phyloP scores from a whole-genome alignment of 345 rosid genomes.

The Citrus glauca region DNA sequence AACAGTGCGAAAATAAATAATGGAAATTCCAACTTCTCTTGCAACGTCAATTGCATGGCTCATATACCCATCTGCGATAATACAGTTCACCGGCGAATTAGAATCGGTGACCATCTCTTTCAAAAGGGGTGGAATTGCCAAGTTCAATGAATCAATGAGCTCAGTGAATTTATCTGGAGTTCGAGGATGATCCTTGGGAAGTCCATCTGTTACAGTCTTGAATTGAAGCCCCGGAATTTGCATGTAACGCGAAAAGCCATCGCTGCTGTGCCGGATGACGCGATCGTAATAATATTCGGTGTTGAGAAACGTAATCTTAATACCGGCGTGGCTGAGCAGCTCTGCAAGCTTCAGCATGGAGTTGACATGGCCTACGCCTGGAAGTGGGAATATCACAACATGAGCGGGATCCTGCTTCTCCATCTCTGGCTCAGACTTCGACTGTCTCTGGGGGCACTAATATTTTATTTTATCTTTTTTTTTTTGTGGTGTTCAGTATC shows the following conservation, averaged over 20 bases:
- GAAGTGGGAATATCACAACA: conserved; percentile 55
- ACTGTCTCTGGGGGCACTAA: too few relatives aligned
- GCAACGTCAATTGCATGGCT: conserved; percentile 30
- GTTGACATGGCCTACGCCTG: conserved; percentile 63
- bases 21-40: conserved; percentile 24
- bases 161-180: conserved; percentile 8
- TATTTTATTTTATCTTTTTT: too few relatives aligned
- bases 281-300: conserved; percentile 31
- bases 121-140: conserved; percentile 6
- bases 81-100: conserved; percentile 21
- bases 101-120: conserved; percentile 13
- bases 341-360: conserved; percentile 68
- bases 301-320: conserved; percentile 57
- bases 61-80: conserved; percentile 34
- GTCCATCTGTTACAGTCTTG: conserved; percentile 30
- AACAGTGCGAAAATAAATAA: conserved; percentile 30
- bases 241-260: conserved; percentile 29
- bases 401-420: conserved; percentile 10
- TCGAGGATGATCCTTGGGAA: conserved; percentile 26
- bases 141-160: conserved; percentile 12
- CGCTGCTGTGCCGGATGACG: conserved; percentile 15
- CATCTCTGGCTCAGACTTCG: too few relatives aligned
- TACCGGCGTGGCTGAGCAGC: conserved; percentile 38
- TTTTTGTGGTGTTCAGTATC: too few relatives aligned
- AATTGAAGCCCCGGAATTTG: conserved; percentile 32